These are phyloP conservation scores for Daedalea quercina DNA, from an alignment of 768 basidiomycete species.

Conservation along the genomic window DNA sequence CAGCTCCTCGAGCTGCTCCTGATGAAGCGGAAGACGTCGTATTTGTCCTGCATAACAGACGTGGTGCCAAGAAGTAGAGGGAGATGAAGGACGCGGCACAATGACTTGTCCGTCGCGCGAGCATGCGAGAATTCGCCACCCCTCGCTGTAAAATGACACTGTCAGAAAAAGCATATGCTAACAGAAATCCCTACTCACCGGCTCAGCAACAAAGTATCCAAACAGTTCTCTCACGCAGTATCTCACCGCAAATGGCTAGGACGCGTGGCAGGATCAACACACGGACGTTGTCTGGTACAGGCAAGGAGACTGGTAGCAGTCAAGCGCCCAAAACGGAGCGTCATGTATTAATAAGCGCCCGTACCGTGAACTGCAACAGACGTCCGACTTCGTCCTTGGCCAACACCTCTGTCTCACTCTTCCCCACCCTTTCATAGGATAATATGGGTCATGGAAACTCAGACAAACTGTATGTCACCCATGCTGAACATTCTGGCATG, in stretches of 20 bases:
- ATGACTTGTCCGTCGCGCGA: constrained; percentile 2
- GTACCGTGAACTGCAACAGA: too few species aligned
- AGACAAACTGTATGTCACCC: constrained; percentile 84
- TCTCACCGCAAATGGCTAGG: not conserved
- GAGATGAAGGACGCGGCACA: constrained; percentile 15
- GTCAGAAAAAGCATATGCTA: too few species aligned
- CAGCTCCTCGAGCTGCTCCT: not conserved
- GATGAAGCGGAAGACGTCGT: constrained; percentile 1
- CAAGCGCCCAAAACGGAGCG: too few species aligned
- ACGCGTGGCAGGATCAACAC: not conserved
- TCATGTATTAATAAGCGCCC: too few species aligned
- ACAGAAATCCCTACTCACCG: too few species aligned
- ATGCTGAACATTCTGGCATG: constrained; percentile 77
- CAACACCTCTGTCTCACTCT: not conserved
- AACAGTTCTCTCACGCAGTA: too few species aligned
- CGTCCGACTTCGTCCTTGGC: not conserved
- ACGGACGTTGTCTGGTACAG: not conserved
- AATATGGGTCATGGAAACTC: constrained; percentile 84
- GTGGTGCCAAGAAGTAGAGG: constrained; percentile 40
- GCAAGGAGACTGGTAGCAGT: not conserved
- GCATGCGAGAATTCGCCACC: constrained; percentile 1
- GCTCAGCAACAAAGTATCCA: too few species aligned
- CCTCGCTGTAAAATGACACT: not conserved
- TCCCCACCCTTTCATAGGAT: not conserved
- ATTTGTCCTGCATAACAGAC: constrained; percentile 13